A percentile compares a stretch with the other conserved stretches of the same genome.
Evolutionary conservation across 306 rosid species (phyloP).

Genomic region (Rosa rugosa): DNA sequence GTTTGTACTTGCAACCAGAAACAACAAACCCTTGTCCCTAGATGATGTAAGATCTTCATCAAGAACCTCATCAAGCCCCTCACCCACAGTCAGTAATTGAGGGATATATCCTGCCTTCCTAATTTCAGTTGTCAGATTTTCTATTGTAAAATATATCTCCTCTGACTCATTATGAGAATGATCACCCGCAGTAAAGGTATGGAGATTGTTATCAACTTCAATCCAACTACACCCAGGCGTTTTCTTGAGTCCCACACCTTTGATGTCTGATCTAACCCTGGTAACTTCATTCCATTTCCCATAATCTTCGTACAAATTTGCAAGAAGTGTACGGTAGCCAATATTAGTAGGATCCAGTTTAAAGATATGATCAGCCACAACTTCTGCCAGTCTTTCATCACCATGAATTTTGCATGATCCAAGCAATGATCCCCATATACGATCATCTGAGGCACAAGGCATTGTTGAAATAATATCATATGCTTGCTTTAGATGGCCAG

Average conservation of each 20-base stretch:
- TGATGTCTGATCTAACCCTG: constrained; percentile 33
- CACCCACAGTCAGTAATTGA: neutral
- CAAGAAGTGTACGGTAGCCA: constrained; percentile 43
- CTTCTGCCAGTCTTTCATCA: constrained; percentile 35
- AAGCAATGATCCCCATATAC: constrained; percentile 48
- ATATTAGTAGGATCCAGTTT: constrained; percentile 32
- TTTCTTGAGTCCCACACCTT: constrained; percentile 37
- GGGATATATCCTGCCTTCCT: constrained; percentile 23
- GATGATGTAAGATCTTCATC: neutral
- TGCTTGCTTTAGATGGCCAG: constrained; percentile 37
- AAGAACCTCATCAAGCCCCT: constrained; percentile 12
- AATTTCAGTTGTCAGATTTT: constrained; percentile 28
- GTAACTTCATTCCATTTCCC: constrained; percentile 37
- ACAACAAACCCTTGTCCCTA: neutral
- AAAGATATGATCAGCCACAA: constrained; percentile 33
- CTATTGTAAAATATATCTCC: constrained; percentile 34
- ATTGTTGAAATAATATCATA: constrained; percentile 37
- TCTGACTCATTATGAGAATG: constrained; percentile 26
- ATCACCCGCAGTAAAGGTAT: constrained; percentile 31
- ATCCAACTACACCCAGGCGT: constrained; percentile 45
- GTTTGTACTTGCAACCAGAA: neutral
- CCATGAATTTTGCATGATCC: constrained; percentile 43
- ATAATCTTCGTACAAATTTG: constrained; percentile 40
- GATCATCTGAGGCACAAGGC: constrained; percentile 35
- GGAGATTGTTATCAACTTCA: constrained; percentile 34